Conservation (phyloP, 306 rosid genomes). For the Acacia melanoxylon region DNA sequence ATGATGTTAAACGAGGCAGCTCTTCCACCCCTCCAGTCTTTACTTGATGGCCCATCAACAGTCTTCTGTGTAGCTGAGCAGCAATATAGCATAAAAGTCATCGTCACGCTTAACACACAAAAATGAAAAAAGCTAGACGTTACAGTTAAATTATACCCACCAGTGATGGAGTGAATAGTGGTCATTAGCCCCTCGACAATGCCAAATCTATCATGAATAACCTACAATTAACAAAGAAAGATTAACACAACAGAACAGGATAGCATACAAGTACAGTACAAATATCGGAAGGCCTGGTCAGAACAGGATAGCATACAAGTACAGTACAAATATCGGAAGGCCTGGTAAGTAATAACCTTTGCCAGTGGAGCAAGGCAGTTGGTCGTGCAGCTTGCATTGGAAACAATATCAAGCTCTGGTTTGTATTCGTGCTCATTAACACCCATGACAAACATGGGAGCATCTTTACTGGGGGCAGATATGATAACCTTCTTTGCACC, state of each 20-base stretch:
- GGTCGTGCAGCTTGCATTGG: constrained; percentile 91
- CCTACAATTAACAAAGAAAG: constrained; percentile 42
- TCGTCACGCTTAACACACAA: not conserved
- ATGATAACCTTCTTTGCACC: constrained; percentile 93
- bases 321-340: not conserved
- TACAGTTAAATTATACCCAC: constrained; percentile 32
- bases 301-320: not conserved
- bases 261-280: not conserved
- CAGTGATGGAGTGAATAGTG: constrained; percentile 81
- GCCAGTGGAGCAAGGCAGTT: constrained; percentile 93
- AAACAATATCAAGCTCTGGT: constrained; percentile 54
- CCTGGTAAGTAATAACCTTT: constrained; percentile 41
- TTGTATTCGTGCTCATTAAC: constrained; percentile 86
- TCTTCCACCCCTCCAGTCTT: constrained; percentile 98
- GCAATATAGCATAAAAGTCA: not conserved
- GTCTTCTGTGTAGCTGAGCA: constrained; percentile 83
- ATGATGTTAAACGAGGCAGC: constrained; percentile 93
- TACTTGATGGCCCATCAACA: constrained; percentile 84
- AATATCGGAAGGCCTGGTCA: not conserved
- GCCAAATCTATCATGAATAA: constrained; percentile 82
- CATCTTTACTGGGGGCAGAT: constrained; percentile 93
- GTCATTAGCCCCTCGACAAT: constrained; percentile 92
- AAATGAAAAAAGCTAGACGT: not conserved
- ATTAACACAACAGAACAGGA: not conserved
- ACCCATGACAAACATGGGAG: constrained; percentile 92